phyloP scores from a whole-genome alignment of 176 grass and related monocot species.

The Secale cereale region DNA sequence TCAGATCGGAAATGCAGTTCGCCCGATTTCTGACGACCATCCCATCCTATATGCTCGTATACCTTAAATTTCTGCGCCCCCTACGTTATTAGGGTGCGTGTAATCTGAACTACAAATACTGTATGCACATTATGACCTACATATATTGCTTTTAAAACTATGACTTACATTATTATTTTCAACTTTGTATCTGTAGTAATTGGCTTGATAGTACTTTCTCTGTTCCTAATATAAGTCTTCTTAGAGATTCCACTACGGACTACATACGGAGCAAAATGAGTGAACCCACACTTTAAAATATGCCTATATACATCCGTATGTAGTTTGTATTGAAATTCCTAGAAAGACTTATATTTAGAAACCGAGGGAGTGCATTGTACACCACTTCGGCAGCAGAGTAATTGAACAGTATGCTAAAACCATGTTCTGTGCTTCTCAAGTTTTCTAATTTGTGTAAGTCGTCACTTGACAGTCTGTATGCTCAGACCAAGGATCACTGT shows the following conservation, averaged over 20 bases:
- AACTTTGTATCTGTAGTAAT: neutral
- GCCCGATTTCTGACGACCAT: neutral
- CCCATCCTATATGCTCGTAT: neutral
- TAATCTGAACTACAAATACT: neutral
- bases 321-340: too few relatives aligned
- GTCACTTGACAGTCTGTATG: neutral
- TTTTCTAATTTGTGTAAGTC: conserved; percentile 1
- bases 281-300: too few relatives aligned
- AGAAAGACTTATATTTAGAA: too few relatives aligned
- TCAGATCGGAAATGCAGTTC: neutral
- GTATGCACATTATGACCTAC: too few relatives aligned
- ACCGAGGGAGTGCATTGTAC: neutral
- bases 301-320: too few relatives aligned
- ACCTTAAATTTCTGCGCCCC: neutral
- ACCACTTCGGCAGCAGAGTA: neutral
- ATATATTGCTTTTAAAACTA: too few relatives aligned
- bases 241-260: too few relatives aligned
- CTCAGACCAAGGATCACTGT: conserved; percentile 1
- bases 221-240: too few relatives aligned
- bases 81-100: neutral
- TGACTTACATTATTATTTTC: too few relatives aligned
- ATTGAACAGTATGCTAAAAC: neutral
- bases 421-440: neutral
- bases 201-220: neutral
- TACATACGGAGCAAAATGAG: too few relatives aligned